phyloP scores from a whole-genome alignment of 208 protist genomes.

The Trichomonas tenax region DNA sequence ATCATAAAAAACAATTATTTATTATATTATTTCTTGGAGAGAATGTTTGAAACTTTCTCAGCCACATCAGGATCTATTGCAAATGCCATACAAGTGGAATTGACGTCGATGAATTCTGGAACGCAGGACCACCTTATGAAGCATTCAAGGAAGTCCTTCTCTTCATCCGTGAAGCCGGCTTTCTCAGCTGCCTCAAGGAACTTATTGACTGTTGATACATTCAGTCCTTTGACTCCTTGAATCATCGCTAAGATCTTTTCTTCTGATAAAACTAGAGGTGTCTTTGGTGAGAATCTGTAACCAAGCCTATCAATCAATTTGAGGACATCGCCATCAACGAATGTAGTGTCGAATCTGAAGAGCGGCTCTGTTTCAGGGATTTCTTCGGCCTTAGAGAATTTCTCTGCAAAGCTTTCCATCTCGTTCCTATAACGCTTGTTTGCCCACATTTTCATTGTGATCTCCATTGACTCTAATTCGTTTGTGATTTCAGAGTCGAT shows the following conservation, averaged over 20 bases:
- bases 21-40: not conserved
- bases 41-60: not conserved
- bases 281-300: not conserved
- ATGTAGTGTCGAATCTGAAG: not conserved
- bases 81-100: not conserved
- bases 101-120: not conserved
- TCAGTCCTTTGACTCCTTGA: not conserved
- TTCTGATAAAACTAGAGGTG: not conserved
- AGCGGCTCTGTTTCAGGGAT: not conserved
- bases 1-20: too few species aligned
- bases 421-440: not conserved
- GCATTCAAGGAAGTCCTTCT: not conserved
- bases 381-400: not conserved
- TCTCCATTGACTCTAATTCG: not conserved
- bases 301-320: not conserved
- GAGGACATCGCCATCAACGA: not conserved
- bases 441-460: not conserved
- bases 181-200: not conserved
- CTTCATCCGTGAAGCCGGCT: not conserved
- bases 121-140: not conserved
- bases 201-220: not conserved
- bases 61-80: not conserved
- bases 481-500: not conserved
- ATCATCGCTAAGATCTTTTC: not conserved
- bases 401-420: not conserved